A percentile compares a stretch with the other conserved stretches of the same genome.
Evolutionary conservation across 1,139 yeast genomes (phyloP).

Genomic region (Sugiyamaella sp.): DNA sequence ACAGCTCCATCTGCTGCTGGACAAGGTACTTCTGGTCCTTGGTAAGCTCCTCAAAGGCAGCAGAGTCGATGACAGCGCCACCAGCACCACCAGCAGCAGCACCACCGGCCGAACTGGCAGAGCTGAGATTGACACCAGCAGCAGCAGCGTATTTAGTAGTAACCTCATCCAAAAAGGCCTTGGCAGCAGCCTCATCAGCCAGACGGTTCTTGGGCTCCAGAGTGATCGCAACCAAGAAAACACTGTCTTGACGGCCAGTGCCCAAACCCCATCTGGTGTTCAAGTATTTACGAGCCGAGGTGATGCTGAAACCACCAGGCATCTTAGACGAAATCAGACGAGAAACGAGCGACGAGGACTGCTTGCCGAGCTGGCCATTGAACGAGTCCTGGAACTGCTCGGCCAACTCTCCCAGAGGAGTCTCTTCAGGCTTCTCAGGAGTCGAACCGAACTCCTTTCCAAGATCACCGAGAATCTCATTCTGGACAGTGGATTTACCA

Average conservation of each 20-base stretch:
- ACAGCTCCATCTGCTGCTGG: constrained; percentile 91
- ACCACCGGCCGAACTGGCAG: constrained; percentile 66
- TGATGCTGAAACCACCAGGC: constrained; percentile 98
- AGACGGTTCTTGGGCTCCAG: constrained; percentile 91
- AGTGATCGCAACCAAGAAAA: constrained; percentile 77
- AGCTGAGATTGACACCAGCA: constrained; percentile 75
- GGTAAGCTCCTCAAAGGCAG: constrained; percentile 92
- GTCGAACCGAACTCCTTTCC: constrained; percentile 98
- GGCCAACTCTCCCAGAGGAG: constrained; percentile 93
- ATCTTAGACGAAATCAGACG: constrained; percentile 93
- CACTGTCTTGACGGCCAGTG: constrained; percentile 91
- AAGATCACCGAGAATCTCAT: constrained; percentile 95
- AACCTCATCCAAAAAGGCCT: constrained; percentile 77
- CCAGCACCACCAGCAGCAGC: constrained; percentile 62
- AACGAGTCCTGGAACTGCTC: constrained; percentile 92
- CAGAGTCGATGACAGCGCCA: constrained; percentile 91
- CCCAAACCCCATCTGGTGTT: constrained; percentile 91
- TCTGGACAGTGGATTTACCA: constrained; percentile 97
- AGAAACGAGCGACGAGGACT: constrained; percentile 83
- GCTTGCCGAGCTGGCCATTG: constrained; percentile 88
- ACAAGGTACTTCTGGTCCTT: constrained; percentile 89
- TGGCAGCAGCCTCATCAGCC: constrained; percentile 85
- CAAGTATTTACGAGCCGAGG: constrained; percentile 87
- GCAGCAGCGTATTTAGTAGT: constrained; percentile 84
- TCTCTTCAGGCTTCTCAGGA: constrained; percentile 98